Conservation (phyloP, 2,329 filamentous ascomycete species). For the Colletotrichum sp. region DNA sequence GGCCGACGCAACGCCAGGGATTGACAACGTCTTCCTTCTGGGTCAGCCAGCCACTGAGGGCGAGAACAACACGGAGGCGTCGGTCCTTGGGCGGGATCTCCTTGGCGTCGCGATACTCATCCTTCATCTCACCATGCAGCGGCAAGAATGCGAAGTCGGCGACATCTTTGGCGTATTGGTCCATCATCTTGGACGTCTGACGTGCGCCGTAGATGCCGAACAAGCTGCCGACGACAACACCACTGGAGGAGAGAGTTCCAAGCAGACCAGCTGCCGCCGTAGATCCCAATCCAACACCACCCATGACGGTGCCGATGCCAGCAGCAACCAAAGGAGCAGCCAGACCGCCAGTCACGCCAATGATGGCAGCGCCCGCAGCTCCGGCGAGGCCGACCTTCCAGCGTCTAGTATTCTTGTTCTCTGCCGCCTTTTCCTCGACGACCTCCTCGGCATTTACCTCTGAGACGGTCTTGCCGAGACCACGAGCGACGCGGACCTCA, state of each 20-base stretch:
- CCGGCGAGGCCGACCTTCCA: conserved; percentile 69
- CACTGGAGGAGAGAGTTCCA: conserved; percentile 79
- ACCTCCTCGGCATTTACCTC: conserved; percentile 35
- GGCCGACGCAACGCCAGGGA: conserved; percentile 80
- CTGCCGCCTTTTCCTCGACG: conserved; percentile 51
- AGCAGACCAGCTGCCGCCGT: conserved; percentile 79
- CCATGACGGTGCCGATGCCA: conserved; percentile 80
- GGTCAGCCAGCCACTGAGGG: conserved; percentile 81
- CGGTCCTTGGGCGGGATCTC: conserved; percentile 62
- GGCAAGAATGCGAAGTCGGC: conserved; percentile 89
- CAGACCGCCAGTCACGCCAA: conserved; percentile 77
- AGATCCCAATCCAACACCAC: conserved; percentile 75
- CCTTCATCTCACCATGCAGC: conserved; percentile 56
- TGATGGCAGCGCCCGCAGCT: conserved; percentile 62
- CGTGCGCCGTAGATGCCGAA: conserved; percentile 91
- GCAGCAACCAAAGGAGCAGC: conserved; percentile 79
- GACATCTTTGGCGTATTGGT: conserved; percentile 84
- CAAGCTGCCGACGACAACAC: conserved; percentile 79
- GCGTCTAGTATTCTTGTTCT: conserved; percentile 67
- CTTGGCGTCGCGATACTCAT: conserved; percentile 52
- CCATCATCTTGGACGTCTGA: conserved; percentile 86
- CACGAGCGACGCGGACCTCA: conserved; percentile 77
- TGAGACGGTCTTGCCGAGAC: conserved; percentile 76
- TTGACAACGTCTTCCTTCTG: conserved; percentile 73
- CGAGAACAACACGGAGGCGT: conserved; percentile 81